Evolutionary conservation across 2,329 filamentous ascomycete genomes (phyloP), one percentile per base, ranked within the genome.

Genomic region (Cladosporium sp.): DNA sequence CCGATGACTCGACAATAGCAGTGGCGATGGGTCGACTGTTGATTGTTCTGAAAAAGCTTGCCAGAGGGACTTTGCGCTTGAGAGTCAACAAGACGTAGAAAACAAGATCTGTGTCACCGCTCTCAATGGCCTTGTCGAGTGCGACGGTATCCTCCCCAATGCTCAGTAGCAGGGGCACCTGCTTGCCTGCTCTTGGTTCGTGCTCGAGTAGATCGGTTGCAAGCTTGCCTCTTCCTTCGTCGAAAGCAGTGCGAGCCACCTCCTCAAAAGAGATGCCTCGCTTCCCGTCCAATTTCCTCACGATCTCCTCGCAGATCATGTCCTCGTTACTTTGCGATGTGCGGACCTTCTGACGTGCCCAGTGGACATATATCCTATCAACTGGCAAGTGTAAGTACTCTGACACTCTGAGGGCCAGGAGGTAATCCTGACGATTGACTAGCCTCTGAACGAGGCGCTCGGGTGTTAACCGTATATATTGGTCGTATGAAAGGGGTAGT

Each of bases 61-160:
- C 89, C 2, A 96, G 76, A 0, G 93, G 88, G 7, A 96, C 77
- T 65, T 95, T 95, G 69, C 88, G 89, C 72, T 90, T 93, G 32
- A 98, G 74, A 54, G 92, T 85, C 7, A 95, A 73, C 6, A 98
- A 78, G 4, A 98, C 93, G 62, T 85, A 91, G 59, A 88, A 85
- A n/a, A 95, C 82, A 2, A 98, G 78, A 59, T 98, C 93, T 0
- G 91, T 92, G 63, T 98, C 93, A 15, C 92, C 92, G 53, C 88
- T 95, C 66, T 96, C 90, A 52, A 97, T 88, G 8, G 93, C 92
- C 68, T 97, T 98, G 73, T 97, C 92, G 0, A 98, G 79, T 0
- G 93, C 93, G 35, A 97, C 83, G 57, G 91, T 88, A 57, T 96
- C 92, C 67, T 98, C 91, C 60, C 95, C 91, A 88, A 97, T 96